These are phyloP conservation scores for Viola odorata DNA, from an alignment of 345 rosid genomes.

Conservation along the genomic window DNA sequence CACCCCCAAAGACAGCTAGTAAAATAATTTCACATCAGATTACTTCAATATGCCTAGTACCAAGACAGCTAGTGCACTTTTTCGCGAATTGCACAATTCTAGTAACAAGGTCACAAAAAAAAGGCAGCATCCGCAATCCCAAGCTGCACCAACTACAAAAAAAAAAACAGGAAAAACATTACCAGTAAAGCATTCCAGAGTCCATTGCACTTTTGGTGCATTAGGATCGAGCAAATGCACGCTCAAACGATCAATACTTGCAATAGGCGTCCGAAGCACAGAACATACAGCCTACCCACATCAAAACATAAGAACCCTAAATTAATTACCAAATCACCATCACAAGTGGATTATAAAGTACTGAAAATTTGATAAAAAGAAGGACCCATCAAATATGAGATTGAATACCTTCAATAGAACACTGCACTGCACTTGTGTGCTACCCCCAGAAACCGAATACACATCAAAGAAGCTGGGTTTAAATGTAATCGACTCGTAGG, in stretches of 20 bases:
- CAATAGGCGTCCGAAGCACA: constrained; percentile 67
- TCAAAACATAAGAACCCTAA: constrained; percentile 4
- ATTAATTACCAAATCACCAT: not conserved
- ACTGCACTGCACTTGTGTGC: constrained; percentile 56
- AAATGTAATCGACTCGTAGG: constrained; percentile 56
- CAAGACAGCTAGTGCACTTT: too few species aligned
- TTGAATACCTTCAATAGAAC: constrained; percentile 64
- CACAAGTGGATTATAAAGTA: too few species aligned
- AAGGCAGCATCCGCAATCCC: too few species aligned
- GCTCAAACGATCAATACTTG: constrained; percentile 59
- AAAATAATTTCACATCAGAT: too few species aligned
- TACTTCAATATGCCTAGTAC: too few species aligned
- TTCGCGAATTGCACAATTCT: too few species aligned
- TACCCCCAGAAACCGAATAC: constrained; percentile 35
- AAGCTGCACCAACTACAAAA: not conserved
- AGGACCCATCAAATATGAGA: too few species aligned
- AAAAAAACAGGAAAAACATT: constrained; percentile 7
- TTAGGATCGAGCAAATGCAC: constrained; percentile 67
- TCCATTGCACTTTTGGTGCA: constrained; percentile 72
- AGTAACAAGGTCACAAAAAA: too few species aligned
- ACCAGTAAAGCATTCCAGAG: constrained; percentile 69
- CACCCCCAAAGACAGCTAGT: too few species aligned
- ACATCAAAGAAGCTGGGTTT: constrained; percentile 63
- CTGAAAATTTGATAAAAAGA: not conserved
- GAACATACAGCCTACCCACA: constrained; percentile 64